These are phyloP conservation scores for Stagonosporopsis tanaceti DNA, from an alignment of 2,329 filamentous ascomycete species.

Conservation along the genomic window DNA sequence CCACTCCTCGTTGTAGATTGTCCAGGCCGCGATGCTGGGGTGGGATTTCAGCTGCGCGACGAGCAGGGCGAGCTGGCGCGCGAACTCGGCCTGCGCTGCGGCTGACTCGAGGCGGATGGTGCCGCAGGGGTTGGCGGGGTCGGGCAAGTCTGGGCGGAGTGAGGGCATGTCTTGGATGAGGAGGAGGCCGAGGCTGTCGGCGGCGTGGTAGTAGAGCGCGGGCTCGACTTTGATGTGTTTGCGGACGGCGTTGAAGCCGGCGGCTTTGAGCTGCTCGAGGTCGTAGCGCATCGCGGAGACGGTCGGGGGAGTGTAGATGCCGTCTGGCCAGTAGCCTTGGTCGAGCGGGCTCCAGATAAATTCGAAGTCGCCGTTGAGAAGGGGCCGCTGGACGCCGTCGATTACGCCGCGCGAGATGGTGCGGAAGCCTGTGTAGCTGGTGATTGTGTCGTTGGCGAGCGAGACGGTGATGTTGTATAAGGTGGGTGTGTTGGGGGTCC, in stretches of 20 bases:
- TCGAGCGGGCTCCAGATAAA: slow-evolving; percentile 75
- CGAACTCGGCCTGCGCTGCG: slow-evolving; percentile 69
- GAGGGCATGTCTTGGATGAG: slow-evolving; percentile 78
- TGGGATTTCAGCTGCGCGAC: slow-evolving; percentile 70
- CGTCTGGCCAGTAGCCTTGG: slow-evolving; percentile 77
- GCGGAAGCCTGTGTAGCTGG: slow-evolving; percentile 74
- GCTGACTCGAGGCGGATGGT: slow-evolving; percentile 23
- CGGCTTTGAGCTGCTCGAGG: slow-evolving; percentile 67
- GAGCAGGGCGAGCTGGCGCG: slow-evolving; percentile 68
- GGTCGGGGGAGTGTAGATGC: slow-evolving; percentile 70
- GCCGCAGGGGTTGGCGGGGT: slow-evolving; percentile 22
- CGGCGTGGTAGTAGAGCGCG: slow-evolving; percentile 72
- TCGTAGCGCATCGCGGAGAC: slow-evolving; percentile 74
- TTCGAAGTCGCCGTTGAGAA: slow-evolving; percentile 73
- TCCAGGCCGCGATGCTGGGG: slow-evolving; percentile 71
- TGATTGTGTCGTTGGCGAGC: slow-evolving; percentile 61
- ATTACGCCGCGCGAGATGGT: slow-evolving; percentile 66
- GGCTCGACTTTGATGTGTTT: slow-evolving; percentile 77
- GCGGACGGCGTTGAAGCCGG: slow-evolving; percentile 75
- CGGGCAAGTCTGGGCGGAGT: slow-evolving; percentile 47
- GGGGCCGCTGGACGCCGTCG: slow-evolving; percentile 66
- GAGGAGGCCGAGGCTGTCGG: slow-evolving; percentile 70
- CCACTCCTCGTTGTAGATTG: slow-evolving; percentile 79
- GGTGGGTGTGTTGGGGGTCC: slow-evolving; percentile 69
- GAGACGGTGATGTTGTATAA: slow-evolving; percentile 71